phyloP scores from a whole-genome alignment of 352 stramenopile genomes.

The Thalassiosira oceanica region DNA sequence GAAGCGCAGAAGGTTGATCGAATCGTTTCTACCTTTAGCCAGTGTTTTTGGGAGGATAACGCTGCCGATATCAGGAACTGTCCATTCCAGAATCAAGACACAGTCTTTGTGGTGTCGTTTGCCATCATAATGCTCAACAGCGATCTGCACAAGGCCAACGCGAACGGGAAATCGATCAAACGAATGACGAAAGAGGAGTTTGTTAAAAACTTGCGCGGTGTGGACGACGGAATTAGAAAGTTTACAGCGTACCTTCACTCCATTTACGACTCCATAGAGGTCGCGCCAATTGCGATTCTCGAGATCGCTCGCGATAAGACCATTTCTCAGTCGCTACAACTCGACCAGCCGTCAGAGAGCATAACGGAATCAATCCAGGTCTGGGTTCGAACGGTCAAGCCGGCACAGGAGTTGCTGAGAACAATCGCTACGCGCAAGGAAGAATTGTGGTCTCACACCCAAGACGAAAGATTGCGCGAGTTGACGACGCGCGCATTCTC shows the following conservation, averaged over 20 bases:
- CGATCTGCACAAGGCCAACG: conserved; percentile 90
- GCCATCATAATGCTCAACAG: conserved; percentile 99
- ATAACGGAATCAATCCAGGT: conserved; percentile 39
- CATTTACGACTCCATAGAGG: conserved; percentile 95
- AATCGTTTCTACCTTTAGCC: conserved; percentile 94
- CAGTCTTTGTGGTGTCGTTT: conserved; percentile 90
- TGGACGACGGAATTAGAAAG: conserved; percentile 89
- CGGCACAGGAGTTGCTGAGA: conserved; percentile 53
- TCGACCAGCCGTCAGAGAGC: too few relatives aligned
- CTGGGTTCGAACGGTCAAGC: conserved; percentile 54
- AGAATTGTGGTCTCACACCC: too few relatives aligned
- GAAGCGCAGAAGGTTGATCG: conserved; percentile 98
- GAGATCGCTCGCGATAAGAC: too few relatives aligned
- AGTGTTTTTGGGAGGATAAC: conserved; percentile 98
- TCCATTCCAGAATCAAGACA: conserved; percentile 83
- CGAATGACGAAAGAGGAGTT: conserved; percentile 97
- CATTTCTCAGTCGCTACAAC: too few relatives aligned
- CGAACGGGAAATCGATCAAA: conserved; percentile 85
- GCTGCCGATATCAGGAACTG: conserved; percentile 70
- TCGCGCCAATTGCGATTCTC: conserved; percentile 91
- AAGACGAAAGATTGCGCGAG: too few relatives aligned
- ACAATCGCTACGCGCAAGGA: conserved; percentile 43
- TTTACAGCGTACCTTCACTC: conserved; percentile 88
- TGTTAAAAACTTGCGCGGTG: conserved; percentile 94
- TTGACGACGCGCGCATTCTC: conserved; percentile 54